These are phyloP conservation scores for Kwoniella europaea DNA, from an alignment of 768 basidiomycete genomes.

Conservation along the genomic window DNA sequence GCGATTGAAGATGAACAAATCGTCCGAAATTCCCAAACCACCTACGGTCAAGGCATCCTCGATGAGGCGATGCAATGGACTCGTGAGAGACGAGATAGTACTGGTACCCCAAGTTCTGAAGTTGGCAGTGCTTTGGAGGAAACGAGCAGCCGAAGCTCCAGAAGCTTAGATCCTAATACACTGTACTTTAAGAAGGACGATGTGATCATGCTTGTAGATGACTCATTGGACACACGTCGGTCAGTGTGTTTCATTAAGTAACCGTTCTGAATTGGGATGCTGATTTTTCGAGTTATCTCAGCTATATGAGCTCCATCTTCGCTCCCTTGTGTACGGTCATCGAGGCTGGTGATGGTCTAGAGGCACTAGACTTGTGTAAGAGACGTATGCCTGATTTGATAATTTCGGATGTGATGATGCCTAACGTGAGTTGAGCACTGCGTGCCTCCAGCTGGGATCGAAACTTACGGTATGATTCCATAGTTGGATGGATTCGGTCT, in stretches of 20 bases:
- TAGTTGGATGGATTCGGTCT: slow-evolving; percentile 58
- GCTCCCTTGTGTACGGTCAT: slow-evolving; percentile 54
- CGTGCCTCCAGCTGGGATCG: background rate
- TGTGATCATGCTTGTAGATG: slow-evolving; percentile 55
- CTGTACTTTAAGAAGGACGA: slow-evolving; percentile 58
- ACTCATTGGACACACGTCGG: slow-evolving; percentile 35
- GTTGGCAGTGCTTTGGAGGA: slow-evolving; percentile 33
- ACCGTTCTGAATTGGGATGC: slow-evolving; percentile 17
- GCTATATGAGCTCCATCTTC: slow-evolving; percentile 50
- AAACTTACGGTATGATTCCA: background rate
- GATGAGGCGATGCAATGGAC: slow-evolving; percentile 60
- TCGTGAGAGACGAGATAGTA: slow-evolving; percentile 31
- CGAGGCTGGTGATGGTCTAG: slow-evolving; percentile 56
- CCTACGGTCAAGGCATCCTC: slow-evolving; percentile 58
- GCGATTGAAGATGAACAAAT: slow-evolving; percentile 43
- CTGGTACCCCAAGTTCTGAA: slow-evolving; percentile 27
- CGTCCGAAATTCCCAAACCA: slow-evolving; percentile 17
- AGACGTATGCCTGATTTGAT: slow-evolving; percentile 53
- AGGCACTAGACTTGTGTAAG: slow-evolving; percentile 46
- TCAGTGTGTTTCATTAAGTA: slow-evolving; percentile 6
- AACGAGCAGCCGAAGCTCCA: slow-evolving; percentile 34
- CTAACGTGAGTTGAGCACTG: slow-evolving; percentile 42
- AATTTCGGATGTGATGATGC: slow-evolving; percentile 60
- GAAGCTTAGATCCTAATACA: slow-evolving; percentile 55
- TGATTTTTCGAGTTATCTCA: background rate